Evolutionary conservation across 2,329 filamentous ascomycete genomes (phyloP).

Genomic region (Leptographium flavum): DNA sequence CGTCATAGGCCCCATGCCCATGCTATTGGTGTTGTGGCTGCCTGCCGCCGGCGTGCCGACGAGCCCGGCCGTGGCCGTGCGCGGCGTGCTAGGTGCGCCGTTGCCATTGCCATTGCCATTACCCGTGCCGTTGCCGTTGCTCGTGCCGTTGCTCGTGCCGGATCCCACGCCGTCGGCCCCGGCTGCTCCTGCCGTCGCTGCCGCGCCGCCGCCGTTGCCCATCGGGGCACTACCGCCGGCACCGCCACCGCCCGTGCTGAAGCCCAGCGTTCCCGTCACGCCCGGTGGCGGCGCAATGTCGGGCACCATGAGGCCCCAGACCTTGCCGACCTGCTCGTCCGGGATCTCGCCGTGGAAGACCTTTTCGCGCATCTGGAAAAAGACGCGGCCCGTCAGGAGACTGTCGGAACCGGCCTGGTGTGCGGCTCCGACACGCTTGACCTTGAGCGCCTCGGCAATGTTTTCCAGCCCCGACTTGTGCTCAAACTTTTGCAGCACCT

Average conservation of each 20-base stretch:
- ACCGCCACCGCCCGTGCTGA: slow-evolving; percentile 1
- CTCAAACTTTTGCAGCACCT: slow-evolving; percentile 73
- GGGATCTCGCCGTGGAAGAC: slow-evolving; percentile 76
- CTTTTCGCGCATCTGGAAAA: slow-evolving; percentile 81
- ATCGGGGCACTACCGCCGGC: background rate
- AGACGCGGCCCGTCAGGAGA: slow-evolving; percentile 82
- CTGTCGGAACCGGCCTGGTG: slow-evolving; percentile 93
- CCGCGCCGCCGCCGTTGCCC: background rate
- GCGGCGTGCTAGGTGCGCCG: slow-evolving; percentile 40
- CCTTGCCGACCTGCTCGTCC: slow-evolving; percentile 72
- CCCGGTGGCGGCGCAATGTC: slow-evolving; percentile 31
- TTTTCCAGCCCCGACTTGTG: slow-evolving; percentile 86
- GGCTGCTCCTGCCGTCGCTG: background rate
- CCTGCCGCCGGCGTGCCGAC: slow-evolving; percentile 57
- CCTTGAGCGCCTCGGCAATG: slow-evolving; percentile 82
- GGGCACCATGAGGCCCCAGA: slow-evolving; percentile 78
- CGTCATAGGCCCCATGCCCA: slow-evolving; percentile 57
- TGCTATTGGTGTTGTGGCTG: slow-evolving; percentile 40
- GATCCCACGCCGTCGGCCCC: slow-evolving; percentile 16
- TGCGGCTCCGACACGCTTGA: slow-evolving; percentile 73
- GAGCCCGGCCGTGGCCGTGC: slow-evolving; percentile 38
- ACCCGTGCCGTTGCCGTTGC: slow-evolving; percentile 9
- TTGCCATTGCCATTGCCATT: slow-evolving; percentile 19
- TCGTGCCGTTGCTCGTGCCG: slow-evolving; percentile 5
- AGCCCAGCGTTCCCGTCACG: slow-evolving; percentile 14